Evolutionary conservation across 306 rosid genomes (phyloP).

Genomic region (Quercus glauca): DNA sequence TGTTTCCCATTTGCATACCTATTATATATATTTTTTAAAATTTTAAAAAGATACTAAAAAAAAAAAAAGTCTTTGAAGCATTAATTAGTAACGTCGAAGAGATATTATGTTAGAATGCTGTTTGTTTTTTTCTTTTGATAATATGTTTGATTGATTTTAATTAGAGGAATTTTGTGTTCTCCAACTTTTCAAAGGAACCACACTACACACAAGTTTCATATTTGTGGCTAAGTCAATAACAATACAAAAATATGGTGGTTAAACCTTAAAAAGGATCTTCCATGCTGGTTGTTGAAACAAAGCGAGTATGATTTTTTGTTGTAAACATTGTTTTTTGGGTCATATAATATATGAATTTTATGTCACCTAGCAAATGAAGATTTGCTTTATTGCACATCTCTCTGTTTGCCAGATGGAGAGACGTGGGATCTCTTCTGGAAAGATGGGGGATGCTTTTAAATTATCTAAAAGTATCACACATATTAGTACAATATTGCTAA

Average conservation of each 20-base stretch:
- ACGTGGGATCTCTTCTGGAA: not conserved
- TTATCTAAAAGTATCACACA: too few species aligned
- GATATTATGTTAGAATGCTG: constrained; percentile 25
- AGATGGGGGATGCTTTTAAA: too few species aligned
- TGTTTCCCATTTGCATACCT: constrained; percentile 20
- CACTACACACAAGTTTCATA: not conserved
- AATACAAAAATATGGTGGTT: too few species aligned
- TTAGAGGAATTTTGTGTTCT: constrained; percentile 15
- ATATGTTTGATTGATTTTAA: not conserved
- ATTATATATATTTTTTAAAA: not conserved
- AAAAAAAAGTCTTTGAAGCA: constrained; percentile 13
- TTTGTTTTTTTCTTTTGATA: not conserved
- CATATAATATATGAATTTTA: too few species aligned
- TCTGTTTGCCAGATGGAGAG: not conserved
- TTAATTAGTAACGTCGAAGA: constrained; percentile 23
- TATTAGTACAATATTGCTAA: not conserved
- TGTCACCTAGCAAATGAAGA: not conserved
- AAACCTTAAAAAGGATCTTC: not conserved
- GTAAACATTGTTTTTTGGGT: too few species aligned
- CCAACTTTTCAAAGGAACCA: not conserved
- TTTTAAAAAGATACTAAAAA: not conserved
- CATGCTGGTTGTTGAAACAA: not conserved
- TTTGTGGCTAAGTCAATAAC: not conserved
- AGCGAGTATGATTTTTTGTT: too few species aligned
- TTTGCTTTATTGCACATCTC: not conserved